phyloP scores from a whole-genome alignment of 371 early-diverging fungal species.

The Furculomyces boomerangus region DNA sequence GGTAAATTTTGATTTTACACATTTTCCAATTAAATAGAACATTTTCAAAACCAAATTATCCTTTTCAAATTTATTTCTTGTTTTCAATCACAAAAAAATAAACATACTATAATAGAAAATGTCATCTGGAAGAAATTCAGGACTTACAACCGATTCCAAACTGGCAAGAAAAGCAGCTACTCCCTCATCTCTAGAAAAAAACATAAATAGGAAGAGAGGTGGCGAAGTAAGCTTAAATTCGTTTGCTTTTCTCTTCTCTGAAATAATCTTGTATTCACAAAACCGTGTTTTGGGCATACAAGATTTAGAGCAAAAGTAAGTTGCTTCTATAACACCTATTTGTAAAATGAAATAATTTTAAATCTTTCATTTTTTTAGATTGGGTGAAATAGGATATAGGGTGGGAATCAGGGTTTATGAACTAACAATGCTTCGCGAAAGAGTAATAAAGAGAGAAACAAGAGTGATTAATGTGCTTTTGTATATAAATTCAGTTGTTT shows the following conservation, averaged over 20 bases:
- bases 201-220: neutral
- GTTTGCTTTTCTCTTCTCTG: slow-evolving; percentile 80
- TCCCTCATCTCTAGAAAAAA: slow-evolving; percentile 1
- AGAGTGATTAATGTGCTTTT: slow-evolving; percentile 65
- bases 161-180: neutral
- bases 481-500: slow-evolving; percentile 80
- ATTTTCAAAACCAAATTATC: too few species aligned
- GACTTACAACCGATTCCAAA: neutral
- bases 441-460: slow-evolving; percentile 68
- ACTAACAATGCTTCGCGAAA: slow-evolving; percentile 70
- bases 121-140: neutral
- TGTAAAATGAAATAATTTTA: neutral
- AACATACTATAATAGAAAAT: too few species aligned
- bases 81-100: too few species aligned
- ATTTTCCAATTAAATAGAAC: too few species aligned
- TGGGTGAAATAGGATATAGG: slow-evolving; percentile 82
- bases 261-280: slow-evolving; percentile 88
- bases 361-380: slow-evolving; percentile 3
- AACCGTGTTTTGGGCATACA: slow-evolving; percentile 83
- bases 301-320: slow-evolving; percentile 73
- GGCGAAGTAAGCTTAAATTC: slow-evolving; percentile 39
- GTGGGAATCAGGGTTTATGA: slow-evolving; percentile 79
- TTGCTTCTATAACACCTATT: neutral
- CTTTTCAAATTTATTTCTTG: too few species aligned
- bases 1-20: too few species aligned